A percentile compares a stretch with the other conserved stretches of the same genome.
These are phyloP conservation scores for Pseudogymnoascus sp. DNA, from an alignment of 2,329 filamentous ascomycete species.

Conservation along the genomic window DNA sequence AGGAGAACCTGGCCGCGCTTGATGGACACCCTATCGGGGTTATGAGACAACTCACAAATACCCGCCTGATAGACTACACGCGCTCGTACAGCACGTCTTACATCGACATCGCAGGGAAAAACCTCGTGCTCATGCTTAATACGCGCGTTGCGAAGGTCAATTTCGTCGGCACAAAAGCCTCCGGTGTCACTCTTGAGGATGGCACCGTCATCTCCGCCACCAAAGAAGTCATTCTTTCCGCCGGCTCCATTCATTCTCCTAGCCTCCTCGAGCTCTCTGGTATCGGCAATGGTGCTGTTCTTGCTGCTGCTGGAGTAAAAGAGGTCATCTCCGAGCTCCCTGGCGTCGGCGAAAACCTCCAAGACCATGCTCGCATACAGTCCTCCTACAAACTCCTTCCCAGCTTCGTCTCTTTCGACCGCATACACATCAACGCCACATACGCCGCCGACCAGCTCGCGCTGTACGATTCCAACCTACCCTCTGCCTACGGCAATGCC, in stretches of 20 bases:
- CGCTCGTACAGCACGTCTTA: conserved; percentile 41
- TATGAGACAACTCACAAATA: conserved; percentile 41
- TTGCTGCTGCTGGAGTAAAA: conserved; percentile 36
- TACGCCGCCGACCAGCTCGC: conserved; percentile 31
- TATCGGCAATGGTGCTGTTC: conserved; percentile 37
- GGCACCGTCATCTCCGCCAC: conserved; percentile 16
- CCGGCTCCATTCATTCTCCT: conserved; percentile 43
- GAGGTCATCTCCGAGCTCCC: conserved; percentile 37
- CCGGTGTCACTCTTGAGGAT: conserved; percentile 14
- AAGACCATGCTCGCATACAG: conserved; percentile 32
- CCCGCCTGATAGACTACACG: conserved; percentile 38
- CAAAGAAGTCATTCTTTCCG: conserved; percentile 41
- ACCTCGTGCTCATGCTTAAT: conserved; percentile 74
- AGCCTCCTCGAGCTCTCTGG: conserved; percentile 45
- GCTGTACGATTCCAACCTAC: conserved; percentile 16
- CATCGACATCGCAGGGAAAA: conserved; percentile 32
- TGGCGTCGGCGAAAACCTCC: conserved; percentile 44
- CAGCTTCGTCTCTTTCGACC: conserved; percentile 18
- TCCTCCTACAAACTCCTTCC: conserved; percentile 21
- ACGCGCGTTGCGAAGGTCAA: conserved; percentile 77
- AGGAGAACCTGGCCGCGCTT: conserved; percentile 36
- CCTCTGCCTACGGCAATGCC: conserved; percentile 21
- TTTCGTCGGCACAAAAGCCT: conserved; percentile 15
- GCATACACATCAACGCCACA: conserved; percentile 20
- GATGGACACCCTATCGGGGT: conserved; percentile 43